These are phyloP conservation scores for Cryomyces antarcticus DNA, from an alignment of 495 filamentous ascomycete species.

Conservation along the genomic window DNA sequence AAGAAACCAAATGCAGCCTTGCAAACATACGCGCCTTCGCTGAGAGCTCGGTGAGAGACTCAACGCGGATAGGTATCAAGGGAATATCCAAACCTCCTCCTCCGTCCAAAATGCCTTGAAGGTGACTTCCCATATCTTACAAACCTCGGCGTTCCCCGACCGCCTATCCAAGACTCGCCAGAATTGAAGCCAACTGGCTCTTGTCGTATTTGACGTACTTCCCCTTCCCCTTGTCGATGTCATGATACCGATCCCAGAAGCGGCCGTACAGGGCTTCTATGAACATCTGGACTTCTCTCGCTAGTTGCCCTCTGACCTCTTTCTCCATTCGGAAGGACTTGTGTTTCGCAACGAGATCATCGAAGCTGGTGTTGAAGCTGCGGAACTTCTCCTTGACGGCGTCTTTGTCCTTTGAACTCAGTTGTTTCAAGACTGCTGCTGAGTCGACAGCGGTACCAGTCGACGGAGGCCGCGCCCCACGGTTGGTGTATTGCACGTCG, in stretches of 20 bases:
- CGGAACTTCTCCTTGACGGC: conserved; percentile 91
- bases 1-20: too few relatives aligned
- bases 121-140: too few relatives aligned
- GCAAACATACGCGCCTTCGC: too few relatives aligned
- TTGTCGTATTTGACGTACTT: conserved; percentile 98
- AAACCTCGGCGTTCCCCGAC: too few relatives aligned
- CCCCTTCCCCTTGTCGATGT: conserved; percentile 86
- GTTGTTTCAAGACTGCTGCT: conserved; percentile 56
- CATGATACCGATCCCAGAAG: conserved; percentile 95
- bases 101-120: too few relatives aligned
- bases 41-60: too few relatives aligned
- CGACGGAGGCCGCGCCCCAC: conserved; percentile 42
- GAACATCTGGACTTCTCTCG: conserved; percentile 65
- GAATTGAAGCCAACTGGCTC: conserved; percentile 15
- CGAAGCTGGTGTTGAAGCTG: conserved; percentile 76
- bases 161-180: conserved; percentile 15
- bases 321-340: conserved; percentile 63
- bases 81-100: too few relatives aligned
- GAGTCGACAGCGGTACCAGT: conserved; percentile 49
- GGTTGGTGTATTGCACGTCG: conserved; percentile 81
- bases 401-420: conserved; percentile 80
- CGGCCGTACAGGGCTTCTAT: conserved; percentile 86
- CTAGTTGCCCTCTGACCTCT: conserved; percentile 61
- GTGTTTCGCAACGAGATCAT: conserved; percentile 65
- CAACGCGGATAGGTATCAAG: too few relatives aligned